Percentiles rank a stretch among this genome's conserved stretches.
Evolutionary conservation across 208 protist species (phyloP).

Genomic region (Crithidia acanthocephali): DNA sequence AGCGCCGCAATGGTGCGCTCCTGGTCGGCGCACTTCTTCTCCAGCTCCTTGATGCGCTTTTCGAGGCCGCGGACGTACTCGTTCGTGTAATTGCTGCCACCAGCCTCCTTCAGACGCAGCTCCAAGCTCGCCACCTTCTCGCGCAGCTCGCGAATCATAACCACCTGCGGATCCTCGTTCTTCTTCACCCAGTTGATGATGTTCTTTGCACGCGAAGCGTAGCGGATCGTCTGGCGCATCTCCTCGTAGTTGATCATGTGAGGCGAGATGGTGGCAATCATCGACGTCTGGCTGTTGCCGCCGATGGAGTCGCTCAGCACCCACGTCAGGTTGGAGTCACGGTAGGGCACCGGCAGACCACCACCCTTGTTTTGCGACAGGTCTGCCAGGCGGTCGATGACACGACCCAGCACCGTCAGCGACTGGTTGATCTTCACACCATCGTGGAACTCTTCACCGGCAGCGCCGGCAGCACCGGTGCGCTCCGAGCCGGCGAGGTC

Average conservation of each 20-base stretch:
- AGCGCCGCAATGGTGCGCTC: slow-evolving; percentile 54
- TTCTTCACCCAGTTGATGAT: slow-evolving; percentile 92
- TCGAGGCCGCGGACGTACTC: slow-evolving; percentile 71
- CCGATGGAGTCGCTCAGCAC: slow-evolving; percentile 90
- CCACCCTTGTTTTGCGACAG: slow-evolving; percentile 62
- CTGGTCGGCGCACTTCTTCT: slow-evolving; percentile 64
- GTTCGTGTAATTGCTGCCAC: slow-evolving; percentile 59
- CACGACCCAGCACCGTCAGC: slow-evolving; percentile 90
- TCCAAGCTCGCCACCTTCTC: slow-evolving; percentile 65
- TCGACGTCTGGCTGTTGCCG: slow-evolving; percentile 94
- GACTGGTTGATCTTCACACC: slow-evolving; percentile 93
- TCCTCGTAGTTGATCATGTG: slow-evolving; percentile 92
- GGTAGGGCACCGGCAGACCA: slow-evolving; percentile 65
- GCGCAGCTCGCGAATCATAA: slow-evolving; percentile 55
- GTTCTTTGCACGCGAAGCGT: slow-evolving; percentile 89
- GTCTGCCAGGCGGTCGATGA: slow-evolving; percentile 87
- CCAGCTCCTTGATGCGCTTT: slow-evolving; percentile 37
- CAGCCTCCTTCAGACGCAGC: slow-evolving; percentile 61
- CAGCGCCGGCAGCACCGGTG: slow-evolving; percentile 42
- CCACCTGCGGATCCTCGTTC: slow-evolving; percentile 93
- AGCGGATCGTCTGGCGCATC: slow-evolving; percentile 92
- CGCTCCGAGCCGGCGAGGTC: slow-evolving; percentile 95
- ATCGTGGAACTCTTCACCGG: slow-evolving; percentile 40
- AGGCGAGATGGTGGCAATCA: slow-evolving; percentile 95
- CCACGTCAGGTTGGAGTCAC: slow-evolving; percentile 89